A percentile compares a stretch with the other conserved stretches of the same genome.
Evolutionary conservation across 2,329 filamentous ascomycete species (phyloP).

Genomic region (Diaporthe australafricana): DNA sequence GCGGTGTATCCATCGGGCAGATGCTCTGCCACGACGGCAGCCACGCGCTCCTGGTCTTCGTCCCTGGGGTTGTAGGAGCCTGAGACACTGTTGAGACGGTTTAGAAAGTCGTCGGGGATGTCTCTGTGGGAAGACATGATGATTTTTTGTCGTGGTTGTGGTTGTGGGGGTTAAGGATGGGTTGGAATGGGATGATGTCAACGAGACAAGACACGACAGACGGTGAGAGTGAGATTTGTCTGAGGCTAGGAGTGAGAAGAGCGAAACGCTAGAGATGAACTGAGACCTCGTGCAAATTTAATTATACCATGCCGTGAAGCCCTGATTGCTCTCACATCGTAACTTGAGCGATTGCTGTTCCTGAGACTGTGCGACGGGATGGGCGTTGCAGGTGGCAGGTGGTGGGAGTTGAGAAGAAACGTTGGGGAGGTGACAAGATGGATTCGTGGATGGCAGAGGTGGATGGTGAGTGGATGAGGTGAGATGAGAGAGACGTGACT

Average conservation of each 20-base stretch:
- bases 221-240: background rate
- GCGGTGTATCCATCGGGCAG: constrained; percentile 50
- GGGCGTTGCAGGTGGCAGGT: background rate
- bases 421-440: background rate
- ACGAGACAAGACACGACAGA: background rate
- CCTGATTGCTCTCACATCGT: constrained; percentile 18
- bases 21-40: constrained; percentile 46
- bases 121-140: constrained; percentile 33
- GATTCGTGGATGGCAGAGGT: background rate
- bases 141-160: no score
- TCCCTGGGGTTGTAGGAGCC: constrained; percentile 32
- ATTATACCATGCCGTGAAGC: constrained; percentile 6
- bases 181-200: constrained; percentile 13
- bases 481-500: background rate
- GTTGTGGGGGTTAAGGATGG: background rate
- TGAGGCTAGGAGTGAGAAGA: no score
- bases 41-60: constrained; percentile 34
- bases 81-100: constrained; percentile 30
- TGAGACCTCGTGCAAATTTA: background rate
- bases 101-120: constrained; percentile 31
- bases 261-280: constrained; percentile 13
- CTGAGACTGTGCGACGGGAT: constrained; percentile 14
- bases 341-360: background rate
- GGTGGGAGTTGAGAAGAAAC: background rate
- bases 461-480: background rate